phyloP scores from a whole-genome alignment of 108 stramenopile species.

The Fistulifera pelliculosa region DNA sequence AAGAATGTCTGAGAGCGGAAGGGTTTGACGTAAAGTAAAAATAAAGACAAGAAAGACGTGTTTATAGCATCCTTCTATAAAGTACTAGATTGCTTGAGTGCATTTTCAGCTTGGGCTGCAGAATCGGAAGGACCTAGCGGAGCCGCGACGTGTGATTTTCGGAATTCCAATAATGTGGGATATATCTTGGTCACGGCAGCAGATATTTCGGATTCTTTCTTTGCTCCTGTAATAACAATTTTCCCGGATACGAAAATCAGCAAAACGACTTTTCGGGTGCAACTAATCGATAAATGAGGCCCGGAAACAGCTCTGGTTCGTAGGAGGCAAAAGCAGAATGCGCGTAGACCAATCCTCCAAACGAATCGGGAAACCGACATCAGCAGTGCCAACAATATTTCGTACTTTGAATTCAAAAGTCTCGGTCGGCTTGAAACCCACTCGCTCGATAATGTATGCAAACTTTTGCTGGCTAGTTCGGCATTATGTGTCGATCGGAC shows the following conservation, averaged over 20 bases:
- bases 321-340: conserved; percentile 87
- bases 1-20: conserved; percentile 88
- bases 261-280: conserved; percentile 80
- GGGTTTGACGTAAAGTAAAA: conserved; percentile 90
- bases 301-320: conserved; percentile 99
- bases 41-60: not conserved
- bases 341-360: conserved; percentile 92
- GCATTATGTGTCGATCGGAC: conserved; percentile 83
- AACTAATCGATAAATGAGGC: conserved; percentile 92
- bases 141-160: conserved; percentile 38
- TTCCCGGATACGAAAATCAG: conserved; percentile 96
- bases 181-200: conserved; percentile 64
- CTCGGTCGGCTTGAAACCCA: conserved; percentile 57
- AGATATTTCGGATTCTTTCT: conserved; percentile 63
- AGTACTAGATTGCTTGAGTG: not conserved
- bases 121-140: conserved; percentile 22
- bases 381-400: conserved; percentile 94
- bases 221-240: conserved; percentile 86
- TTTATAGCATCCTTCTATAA: not conserved
- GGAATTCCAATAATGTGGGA: conserved; percentile 73
- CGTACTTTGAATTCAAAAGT: conserved; percentile 87
- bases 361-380: conserved; percentile 93
- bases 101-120: conserved; percentile 1
- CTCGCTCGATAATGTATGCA: conserved; percentile 75
- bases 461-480: conserved; percentile 79